Base-by-base conservation (phyloP, 352 stramenopile species). In the Discostella stelligera region DNA sequence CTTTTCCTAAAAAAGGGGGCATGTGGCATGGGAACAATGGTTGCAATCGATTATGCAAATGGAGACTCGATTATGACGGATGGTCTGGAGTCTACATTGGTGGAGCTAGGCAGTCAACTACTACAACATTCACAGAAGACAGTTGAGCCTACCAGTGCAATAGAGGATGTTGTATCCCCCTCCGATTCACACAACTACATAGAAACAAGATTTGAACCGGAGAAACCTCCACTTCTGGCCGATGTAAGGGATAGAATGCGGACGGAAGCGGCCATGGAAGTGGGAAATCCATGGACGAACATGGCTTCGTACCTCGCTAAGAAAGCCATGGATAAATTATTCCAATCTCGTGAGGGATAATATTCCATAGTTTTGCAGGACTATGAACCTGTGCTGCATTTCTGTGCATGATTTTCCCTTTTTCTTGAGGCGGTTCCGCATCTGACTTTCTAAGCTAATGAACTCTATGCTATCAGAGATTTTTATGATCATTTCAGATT, bases 11-110 rank as follows among this genome's bases (percentile, higher is more conserved):
- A 41, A 32, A 25, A 61, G 53, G 79, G 79, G 30, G 79, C 75
- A n/a, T 86, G 79, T 68, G 79, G 79, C 30, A 79, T 79, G 66
- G 79, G 75, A 18, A 82, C 79, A 27, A 86, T 86, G 79, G 69
- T 86, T 60, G 74, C 79, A 46, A 86, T 86, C 62, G 79, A 86
- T 71, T 86, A 73, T 63, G 74, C 84, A 66, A 79, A 84, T 66
- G 79, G 79, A 18, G 66, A 71, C 41, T 71, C 55, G 30, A 76
- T 74, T 23, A 77, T 86, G 66, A 79, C 74, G 25, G 66, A 75
- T 65, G 74, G 75, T 20, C 25, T 86, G 23, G 58, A 83, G 25
- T 78, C 76, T 46, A 84, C 77, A 21, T 65, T 79, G 30, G 6
- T 61, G 48, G 77, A 79, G 30, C 25, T 79, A 27, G 63, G 53